Conservation (phyloP, 2,329 filamentous ascomycete species). For the Nemania diffusa region DNA sequence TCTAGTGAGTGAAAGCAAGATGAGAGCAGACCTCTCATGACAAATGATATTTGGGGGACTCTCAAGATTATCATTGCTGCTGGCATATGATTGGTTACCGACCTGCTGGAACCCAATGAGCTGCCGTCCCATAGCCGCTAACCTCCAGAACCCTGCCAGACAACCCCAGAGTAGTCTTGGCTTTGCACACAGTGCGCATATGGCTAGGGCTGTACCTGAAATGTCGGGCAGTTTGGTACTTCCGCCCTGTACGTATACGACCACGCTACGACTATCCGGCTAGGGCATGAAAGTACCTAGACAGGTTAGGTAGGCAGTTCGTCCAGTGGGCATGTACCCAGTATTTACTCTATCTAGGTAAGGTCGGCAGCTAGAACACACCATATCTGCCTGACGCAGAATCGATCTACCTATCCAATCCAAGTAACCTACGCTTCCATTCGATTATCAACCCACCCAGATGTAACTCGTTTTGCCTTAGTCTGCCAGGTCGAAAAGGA, state of each 20-base stretch:
- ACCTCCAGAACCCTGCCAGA: constrained; percentile 8
- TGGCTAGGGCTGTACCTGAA: constrained; percentile 3
- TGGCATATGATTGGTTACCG: constrained; percentile 44
- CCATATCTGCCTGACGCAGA: not conserved
- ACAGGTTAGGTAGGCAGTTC: not conserved
- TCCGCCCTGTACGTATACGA: not conserved
- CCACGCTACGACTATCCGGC: not conserved
- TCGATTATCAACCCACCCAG: constrained; percentile 6
- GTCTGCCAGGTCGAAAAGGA: not conserved
- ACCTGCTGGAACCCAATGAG: constrained; percentile 39
- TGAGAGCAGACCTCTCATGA: constrained; percentile 26
- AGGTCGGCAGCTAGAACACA: not conserved
- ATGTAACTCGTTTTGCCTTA: not conserved
- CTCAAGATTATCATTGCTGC: not conserved
- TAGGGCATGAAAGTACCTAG: not conserved
- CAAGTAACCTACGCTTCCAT: not conserved
- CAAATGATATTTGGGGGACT: constrained; percentile 31
- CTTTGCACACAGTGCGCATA: constrained; percentile 26
- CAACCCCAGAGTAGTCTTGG: constrained; percentile 13
- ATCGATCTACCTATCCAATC: not conserved
- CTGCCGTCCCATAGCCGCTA: constrained; percentile 25
- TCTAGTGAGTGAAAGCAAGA: not conserved
- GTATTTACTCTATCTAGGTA: not conserved
- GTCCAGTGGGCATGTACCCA: not conserved
- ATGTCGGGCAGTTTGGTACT: constrained; percentile 9